Evolutionary conservation across 2,329 filamentous ascomycete genomes (phyloP), one percentile per base, ranked within the genome.

Genomic region (Fusarium nodosum): DNA sequence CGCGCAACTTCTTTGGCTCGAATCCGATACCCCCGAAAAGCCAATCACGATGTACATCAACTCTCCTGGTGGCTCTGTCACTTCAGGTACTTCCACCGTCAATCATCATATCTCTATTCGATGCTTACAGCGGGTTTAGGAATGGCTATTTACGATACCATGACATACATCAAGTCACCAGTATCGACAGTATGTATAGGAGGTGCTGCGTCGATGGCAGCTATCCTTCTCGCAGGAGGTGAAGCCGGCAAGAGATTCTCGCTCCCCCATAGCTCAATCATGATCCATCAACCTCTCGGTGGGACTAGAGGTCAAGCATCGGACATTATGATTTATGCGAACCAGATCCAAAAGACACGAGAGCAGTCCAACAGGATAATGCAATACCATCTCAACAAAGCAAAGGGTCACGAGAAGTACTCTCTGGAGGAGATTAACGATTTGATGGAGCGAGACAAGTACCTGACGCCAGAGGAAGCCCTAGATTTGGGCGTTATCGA

Each of bases 11-110:
- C 91, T 99, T 68, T 99, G 94, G 87, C 93, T 99, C 79, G 97
- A 99, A 85, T 96, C 95, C 75, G 96, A 99, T 77, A 93, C 93
- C 76, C 94, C 95, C 5, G 90, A 97, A 58, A 97, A 97, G 79
- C 92, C 94, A 15, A 98, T 99, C 71, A 96, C 93, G 54, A 92
- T 99, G 79, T 99, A 99, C 81, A 99, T 99, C 80, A 97, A 99
- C 83, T 97, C 93, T 0, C 95, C 95, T 0, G 96, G 96, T 51
- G 96, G 96, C 58, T 95, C 92, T 42, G 94, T 99, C 66, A 95
- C 96, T 2, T 82, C 82, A 64, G 88, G 87, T 86, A 76, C 46
- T 45, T 18, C 11, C 13, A n/a, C 13, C 18, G n/a, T 42, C 36
- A 30, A 31, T 16, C 41, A 42, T 12, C 20, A 41, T 28, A 4